Percentiles rank a stretch among this genome's conserved stretches.
phyloP scores from a whole-genome alignment of 768 basidiomycete genomes.

The Leccinum pellstonianum region DNA sequence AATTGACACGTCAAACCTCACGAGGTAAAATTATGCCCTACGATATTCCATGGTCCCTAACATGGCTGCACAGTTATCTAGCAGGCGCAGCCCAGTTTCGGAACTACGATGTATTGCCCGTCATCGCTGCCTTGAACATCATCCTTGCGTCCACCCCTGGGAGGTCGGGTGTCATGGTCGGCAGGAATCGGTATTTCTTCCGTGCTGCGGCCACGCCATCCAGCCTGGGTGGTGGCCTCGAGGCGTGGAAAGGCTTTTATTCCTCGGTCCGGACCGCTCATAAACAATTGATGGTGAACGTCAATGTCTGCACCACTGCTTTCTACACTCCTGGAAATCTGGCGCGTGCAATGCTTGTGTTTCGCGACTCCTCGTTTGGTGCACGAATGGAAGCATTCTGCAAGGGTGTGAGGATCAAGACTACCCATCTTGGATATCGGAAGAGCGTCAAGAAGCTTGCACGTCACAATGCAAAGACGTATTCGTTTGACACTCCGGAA shows the following conservation, averaged over 20 bases:
- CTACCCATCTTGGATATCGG: constrained; percentile 69
- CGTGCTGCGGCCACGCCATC: constrained; percentile 30
- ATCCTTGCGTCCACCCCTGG: constrained; percentile 45
- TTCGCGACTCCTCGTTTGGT: constrained; percentile 51
- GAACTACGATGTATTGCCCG: constrained; percentile 45
- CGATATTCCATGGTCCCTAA: constrained; percentile 7
- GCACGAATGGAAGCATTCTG: constrained; percentile 62
- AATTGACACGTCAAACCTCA: constrained; percentile 43
- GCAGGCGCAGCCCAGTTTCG: constrained; percentile 42
- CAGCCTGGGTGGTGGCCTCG: constrained; percentile 51
- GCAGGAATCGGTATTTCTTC: constrained; percentile 55
- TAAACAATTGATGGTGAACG: constrained; percentile 53
- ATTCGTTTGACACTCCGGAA: constrained; percentile 42
- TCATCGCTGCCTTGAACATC: constrained; percentile 51
- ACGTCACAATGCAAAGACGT: constrained; percentile 37
- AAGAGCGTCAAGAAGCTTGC: constrained; percentile 65
- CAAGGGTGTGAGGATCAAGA: constrained; percentile 61
- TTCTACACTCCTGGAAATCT: constrained; percentile 46
- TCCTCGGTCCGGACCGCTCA: constrained; percentile 40
- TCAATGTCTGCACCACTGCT: constrained; percentile 50
- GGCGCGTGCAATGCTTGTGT: constrained; percentile 41
- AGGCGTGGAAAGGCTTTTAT: constrained; percentile 56
- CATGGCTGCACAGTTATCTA: constrained; percentile 38
- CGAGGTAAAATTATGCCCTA: constrained; percentile 32
- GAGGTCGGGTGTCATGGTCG: constrained; percentile 51